These are phyloP conservation scores for Cercospora nicotianae DNA, from an alignment of 2,329 filamentous ascomycete species.

Conservation along the genomic window DNA sequence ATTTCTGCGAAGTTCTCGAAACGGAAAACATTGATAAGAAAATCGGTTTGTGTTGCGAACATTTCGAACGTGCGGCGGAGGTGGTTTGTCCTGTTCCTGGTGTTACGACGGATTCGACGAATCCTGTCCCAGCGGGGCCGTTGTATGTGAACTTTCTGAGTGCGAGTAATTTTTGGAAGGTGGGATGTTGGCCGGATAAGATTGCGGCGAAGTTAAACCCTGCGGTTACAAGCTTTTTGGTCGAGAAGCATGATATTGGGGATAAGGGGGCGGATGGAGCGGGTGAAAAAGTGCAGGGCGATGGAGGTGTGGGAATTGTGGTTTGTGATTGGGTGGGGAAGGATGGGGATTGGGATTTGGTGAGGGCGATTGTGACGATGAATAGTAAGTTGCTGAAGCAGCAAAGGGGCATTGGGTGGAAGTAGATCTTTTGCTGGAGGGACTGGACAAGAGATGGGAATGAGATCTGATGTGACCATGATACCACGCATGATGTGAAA, in stretches of 20 bases:
- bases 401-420: slow-evolving; percentile 28
- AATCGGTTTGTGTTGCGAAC: slow-evolving; percentile 69
- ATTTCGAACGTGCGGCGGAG: slow-evolving; percentile 67
- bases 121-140: slow-evolving; percentile 55
- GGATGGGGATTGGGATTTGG: slow-evolving; percentile 85
- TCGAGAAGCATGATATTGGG: slow-evolving; percentile 51
- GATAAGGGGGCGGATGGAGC: slow-evolving; percentile 30
- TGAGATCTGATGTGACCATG: neutral
- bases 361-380: slow-evolving; percentile 85
- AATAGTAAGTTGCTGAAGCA: slow-evolving; percentile 52
- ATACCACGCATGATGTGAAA: neutral
- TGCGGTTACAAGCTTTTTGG: slow-evolving; percentile 61
- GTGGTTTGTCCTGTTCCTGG: slow-evolving; percentile 43
- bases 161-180: slow-evolving; percentile 92
- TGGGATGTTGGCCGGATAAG: slow-evolving; percentile 87
- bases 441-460: neutral
- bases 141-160: slow-evolving; percentile 89
- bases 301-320: slow-evolving; percentile 78
- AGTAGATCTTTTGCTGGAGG: slow-evolving; percentile 3
- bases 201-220: slow-evolving; percentile 89
- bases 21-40: slow-evolving; percentile 76
- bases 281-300: slow-evolving; percentile 33
- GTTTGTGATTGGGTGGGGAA: slow-evolving; percentile 92
- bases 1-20: slow-evolving; percentile 87
- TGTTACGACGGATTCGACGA: slow-evolving; percentile 40